A percentile compares a stretch with the other conserved stretches of the same genome.
These are phyloP conservation scores for Conticribra guillardii DNA, from an alignment of 108 stramenopile species.

Conservation along the genomic window DNA sequence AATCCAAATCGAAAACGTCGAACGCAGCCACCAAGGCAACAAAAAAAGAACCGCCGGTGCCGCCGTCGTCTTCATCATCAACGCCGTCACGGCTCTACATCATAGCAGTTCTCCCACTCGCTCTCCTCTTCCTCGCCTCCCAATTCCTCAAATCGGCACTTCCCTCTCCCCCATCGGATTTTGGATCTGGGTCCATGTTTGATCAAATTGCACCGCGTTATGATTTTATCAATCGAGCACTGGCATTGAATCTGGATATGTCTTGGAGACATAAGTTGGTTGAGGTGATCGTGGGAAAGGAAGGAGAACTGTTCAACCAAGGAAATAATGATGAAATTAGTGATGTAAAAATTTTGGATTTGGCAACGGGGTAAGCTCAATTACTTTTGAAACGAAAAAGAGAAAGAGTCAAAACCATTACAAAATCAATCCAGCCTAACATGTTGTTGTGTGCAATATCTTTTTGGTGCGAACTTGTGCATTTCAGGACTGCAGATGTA, in stretches of 20 bases:
- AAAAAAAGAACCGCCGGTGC: too few relatives aligned
- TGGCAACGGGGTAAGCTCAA: slow-evolving; percentile 85
- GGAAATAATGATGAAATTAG: background rate
- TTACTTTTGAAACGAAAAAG: too few relatives aligned
- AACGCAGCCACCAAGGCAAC: too few relatives aligned
- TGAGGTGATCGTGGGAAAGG: slow-evolving; percentile 38
- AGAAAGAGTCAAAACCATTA: too few relatives aligned
- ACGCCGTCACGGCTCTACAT: slow-evolving; percentile 6
- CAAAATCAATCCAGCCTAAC: too few relatives aligned
- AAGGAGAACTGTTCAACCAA: slow-evolving; percentile 34
- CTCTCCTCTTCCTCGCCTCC: slow-evolving; percentile 27
- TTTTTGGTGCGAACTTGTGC: slow-evolving; percentile 40
- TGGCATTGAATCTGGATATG: slow-evolving; percentile 86
- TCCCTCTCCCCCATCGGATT: slow-evolving; percentile 53
- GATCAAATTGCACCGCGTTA: slow-evolving; percentile 85
- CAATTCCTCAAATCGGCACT: slow-evolving; percentile 36
- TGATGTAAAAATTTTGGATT: slow-evolving; percentile 58
- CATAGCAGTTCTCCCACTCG: slow-evolving; percentile 17
- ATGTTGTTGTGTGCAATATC: too few relatives aligned
- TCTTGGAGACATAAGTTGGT: slow-evolving; percentile 84
- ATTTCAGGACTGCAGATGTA: slow-evolving; percentile 94
- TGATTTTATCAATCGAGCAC: slow-evolving; percentile 83
- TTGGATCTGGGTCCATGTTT: slow-evolving; percentile 87
- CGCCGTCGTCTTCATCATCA: background rate
- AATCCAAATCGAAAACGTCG: too few relatives aligned